Evolutionary conservation across 2,329 filamentous ascomycete species (phyloP), one percentile per base, ranked within the genome.

Genomic region (Colletotrichum shisoi): DNA sequence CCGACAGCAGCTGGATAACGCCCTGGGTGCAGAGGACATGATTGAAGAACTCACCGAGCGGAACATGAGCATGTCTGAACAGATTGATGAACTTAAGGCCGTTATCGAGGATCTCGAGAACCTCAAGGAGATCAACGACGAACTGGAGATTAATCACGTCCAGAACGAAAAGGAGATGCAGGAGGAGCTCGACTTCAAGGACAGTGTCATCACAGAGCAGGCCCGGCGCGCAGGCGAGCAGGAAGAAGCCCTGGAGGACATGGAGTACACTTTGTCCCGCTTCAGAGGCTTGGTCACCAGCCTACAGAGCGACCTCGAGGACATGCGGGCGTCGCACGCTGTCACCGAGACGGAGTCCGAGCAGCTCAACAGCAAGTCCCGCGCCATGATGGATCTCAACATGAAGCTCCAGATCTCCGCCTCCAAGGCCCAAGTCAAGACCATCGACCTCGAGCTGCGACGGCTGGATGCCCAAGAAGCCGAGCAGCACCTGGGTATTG

Each of bases 321-420:
- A 98, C 74, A 94, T 97, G 85, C 88, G 92, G 67, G 92, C 94
- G 13, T 96, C 93, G 4, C 92, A 96, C 73, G 92, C 94, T 51
- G 91, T 98, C 71, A 96, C 93, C 0, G 95, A 98, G 77, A 90
- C 90, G 17, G 94, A 98, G 76, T 93, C 94, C 0, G 93, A 94
- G 76, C 93, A 98, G 76, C 87, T 98, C 62, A 94, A 90, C 71
- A 91, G 87, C 73, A 91, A 93, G 69, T 96, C 94, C 51, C 88
- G 93, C 70, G 93, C 94, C 61, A 96, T 99, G 90, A 91, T 97
- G 87, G 94, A 99, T 74, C 85, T 99, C 52, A 98, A 98, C 78
- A 87, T 94, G 85, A 96, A 96, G 79, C 85, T 99, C 49, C 94
- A 97, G 74, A 87, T 91, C 63, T 96, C 93, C 13, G 93, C 93